Evolutionary conservation across 2,329 filamentous ascomycete species (phyloP), one percentile per base, ranked within the genome.

Genomic region (Ophioceras dolichostomum): DNA sequence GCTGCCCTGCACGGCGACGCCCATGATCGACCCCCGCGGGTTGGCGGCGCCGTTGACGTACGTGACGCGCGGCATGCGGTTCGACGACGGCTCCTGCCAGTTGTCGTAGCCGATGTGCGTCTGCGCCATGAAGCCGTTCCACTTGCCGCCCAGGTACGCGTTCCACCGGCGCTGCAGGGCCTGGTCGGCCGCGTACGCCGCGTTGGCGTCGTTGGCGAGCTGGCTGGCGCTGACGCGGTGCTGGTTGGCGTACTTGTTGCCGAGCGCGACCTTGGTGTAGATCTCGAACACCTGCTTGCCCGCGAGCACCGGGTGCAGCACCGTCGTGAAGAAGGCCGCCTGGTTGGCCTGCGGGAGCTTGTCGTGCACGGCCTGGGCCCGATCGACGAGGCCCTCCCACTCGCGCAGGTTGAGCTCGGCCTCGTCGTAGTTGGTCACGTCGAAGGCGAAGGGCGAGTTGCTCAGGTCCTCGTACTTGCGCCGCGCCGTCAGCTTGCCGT

Each of bases 361-460:
- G 37, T 65, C 55, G 39, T 68, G 63, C 2, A 70, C 50, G 2
- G 50, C 50, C 39, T 68, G 59, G 1, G 70, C 65, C 17, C 57
- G 52, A 9, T 53, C 47, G 3, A 59, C 57, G 37, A 76, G 56
- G 2, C 55, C 49, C 10, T 58, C 50, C 71, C 73, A 77, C 36
- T 67, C 61, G 1, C 58, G 55, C 13, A 73, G 56, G 7, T 73
- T 62, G 2, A 49, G 55, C 39, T 74, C 69, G 10, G 70, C 71
- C 49, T 78, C 72, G 42, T 70, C 61, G 49, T 76, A 76, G 56
- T 75, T 67, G 46, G 68, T 57, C n/a, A 69, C 49, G 40, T 62
- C 70, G 53, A 68, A 76, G 7, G 50, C 52, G 27, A 55, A 52
- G 1, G 53, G 54, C 3, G 44, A 42, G 29, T 43, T 43, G 43